phyloP scores from a whole-genome alignment of 106 monocot species.

The Acorus calamus region DNA sequence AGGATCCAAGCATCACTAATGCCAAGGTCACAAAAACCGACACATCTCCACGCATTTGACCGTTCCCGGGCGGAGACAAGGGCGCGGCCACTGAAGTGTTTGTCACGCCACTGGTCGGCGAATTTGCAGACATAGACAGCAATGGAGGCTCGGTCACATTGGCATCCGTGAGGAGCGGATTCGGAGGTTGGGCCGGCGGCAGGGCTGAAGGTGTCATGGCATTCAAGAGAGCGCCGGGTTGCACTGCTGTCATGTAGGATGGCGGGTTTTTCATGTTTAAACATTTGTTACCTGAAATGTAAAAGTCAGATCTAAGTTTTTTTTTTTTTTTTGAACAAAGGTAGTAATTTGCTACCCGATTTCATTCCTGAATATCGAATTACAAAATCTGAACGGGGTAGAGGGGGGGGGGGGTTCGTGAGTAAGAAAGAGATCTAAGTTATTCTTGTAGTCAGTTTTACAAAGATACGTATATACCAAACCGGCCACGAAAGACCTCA shows the following conservation, averaged over 20 bases:
- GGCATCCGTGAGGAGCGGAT: constrained; percentile 24
- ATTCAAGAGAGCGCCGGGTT: constrained; percentile 15
- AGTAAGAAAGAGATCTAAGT: too few species aligned
- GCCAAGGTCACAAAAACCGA: not conserved
- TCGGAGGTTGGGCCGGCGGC: constrained; percentile 38
- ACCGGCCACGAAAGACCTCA: too few species aligned
- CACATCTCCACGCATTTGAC: not conserved
- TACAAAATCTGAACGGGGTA: too few species aligned
- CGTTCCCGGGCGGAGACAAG: constrained; percentile 4
- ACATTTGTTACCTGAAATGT: constrained; percentile 64
- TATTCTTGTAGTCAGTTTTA: too few species aligned
- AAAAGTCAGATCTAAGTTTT: too few species aligned
- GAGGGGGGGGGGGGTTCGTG: too few species aligned
- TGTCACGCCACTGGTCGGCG: not conserved
- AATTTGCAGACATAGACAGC: constrained; percentile 16
- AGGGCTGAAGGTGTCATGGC: not conserved
- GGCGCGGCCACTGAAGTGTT: constrained; percentile 6
- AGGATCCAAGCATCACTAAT: constrained; percentile 1
- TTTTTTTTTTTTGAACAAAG: too few species aligned
- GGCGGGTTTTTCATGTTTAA: constrained; percentile 21
- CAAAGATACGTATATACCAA: too few species aligned
- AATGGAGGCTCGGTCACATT: constrained; percentile 58
- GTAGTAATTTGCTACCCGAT: too few species aligned
- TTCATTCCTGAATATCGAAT: too few species aligned
- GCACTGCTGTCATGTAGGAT: constrained; percentile 26